Percentiles rank a stretch among this genome's conserved stretches.
These are phyloP conservation scores for Cynara cardunculus DNA, from an alignment of 129 eudicot genomes.

Conservation along the genomic window DNA sequence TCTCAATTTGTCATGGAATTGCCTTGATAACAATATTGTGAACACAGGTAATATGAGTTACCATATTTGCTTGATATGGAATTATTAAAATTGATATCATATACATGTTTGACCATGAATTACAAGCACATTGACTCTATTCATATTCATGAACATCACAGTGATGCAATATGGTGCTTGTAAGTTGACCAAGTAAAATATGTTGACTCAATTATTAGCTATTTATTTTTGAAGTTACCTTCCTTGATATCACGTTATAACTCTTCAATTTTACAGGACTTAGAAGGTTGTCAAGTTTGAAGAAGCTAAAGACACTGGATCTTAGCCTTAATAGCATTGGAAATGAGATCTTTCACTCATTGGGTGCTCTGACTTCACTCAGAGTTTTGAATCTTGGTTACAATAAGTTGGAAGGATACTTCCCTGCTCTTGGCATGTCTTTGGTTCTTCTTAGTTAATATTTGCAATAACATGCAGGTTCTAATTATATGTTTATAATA, in stretches of 20 bases:
- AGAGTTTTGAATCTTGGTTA: not conserved
- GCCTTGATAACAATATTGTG: not conserved
- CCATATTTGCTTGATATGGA: not conserved
- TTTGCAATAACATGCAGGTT: not conserved
- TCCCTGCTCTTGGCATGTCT: not conserved
- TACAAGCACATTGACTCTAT: too few species aligned
- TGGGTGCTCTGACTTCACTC: constrained; percentile 19
- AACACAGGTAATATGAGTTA: not conserved
- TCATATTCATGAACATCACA: too few species aligned
- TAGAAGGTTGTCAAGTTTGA: not conserved
- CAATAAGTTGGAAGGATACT: not conserved
- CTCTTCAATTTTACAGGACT: not conserved
- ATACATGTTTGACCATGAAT: too few species aligned
- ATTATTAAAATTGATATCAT: not conserved
- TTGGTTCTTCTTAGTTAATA: not conserved
- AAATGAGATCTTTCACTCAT: not conserved
- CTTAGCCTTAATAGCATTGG: not conserved
- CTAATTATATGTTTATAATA: too few species aligned
- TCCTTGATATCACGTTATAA: not conserved
- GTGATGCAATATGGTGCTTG: too few species aligned
- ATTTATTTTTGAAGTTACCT: too few species aligned
- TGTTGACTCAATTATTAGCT: too few species aligned
- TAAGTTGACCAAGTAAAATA: too few species aligned
- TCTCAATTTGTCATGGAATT: not conserved
- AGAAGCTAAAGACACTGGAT: constrained; percentile 10